Conservation (phyloP, 345 rosid genomes). For the Draba incana region DNA sequence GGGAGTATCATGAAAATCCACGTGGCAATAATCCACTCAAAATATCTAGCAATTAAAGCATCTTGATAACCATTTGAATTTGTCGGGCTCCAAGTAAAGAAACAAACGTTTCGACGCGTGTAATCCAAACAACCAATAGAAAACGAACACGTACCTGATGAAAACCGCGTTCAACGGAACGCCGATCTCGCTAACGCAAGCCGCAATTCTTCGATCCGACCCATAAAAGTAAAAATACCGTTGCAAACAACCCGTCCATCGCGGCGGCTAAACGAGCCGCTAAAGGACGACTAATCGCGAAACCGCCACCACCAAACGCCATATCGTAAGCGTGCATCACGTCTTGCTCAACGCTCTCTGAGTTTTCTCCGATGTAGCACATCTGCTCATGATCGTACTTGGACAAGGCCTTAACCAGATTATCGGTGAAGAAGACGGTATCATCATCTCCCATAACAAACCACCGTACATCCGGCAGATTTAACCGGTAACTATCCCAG, state of each 20-base stretch:
- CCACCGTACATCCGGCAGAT: slow-evolving; percentile 67
- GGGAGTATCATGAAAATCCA: slow-evolving; percentile 18
- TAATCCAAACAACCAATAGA: neutral
- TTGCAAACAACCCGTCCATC: slow-evolving; percentile 70
- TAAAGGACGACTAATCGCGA: slow-evolving; percentile 69
- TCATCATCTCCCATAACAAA: slow-evolving; percentile 97
- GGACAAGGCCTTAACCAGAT: slow-evolving; percentile 62
- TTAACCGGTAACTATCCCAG: slow-evolving; percentile 57
- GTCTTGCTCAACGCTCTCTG: slow-evolving; percentile 84
- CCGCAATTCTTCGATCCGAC: slow-evolving; percentile 82
- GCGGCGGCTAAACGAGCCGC: slow-evolving; percentile 56
- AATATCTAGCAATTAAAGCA: neutral
- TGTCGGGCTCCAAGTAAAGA: slow-evolving; percentile 26
- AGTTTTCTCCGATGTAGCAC: slow-evolving; percentile 79
- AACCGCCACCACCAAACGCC: slow-evolving; percentile 96
- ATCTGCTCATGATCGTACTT: slow-evolving; percentile 72
- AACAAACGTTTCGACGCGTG: slow-evolving; percentile 31
- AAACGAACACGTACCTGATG: slow-evolving; percentile 65
- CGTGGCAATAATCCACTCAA: slow-evolving; percentile 30
- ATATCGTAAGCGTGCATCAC: slow-evolving; percentile 66
- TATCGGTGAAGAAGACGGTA: slow-evolving; percentile 67
- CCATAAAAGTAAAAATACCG: slow-evolving; percentile 75
- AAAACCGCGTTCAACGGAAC: slow-evolving; percentile 77
- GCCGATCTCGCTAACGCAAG: slow-evolving; percentile 76
- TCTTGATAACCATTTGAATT: slow-evolving; percentile 4